A percentile compares a stretch with the other conserved stretches of the same genome.
These are phyloP conservation scores for Fusarium domesticum DNA, from an alignment of 2,329 filamentous ascomycete species.

Conservation along the genomic window DNA sequence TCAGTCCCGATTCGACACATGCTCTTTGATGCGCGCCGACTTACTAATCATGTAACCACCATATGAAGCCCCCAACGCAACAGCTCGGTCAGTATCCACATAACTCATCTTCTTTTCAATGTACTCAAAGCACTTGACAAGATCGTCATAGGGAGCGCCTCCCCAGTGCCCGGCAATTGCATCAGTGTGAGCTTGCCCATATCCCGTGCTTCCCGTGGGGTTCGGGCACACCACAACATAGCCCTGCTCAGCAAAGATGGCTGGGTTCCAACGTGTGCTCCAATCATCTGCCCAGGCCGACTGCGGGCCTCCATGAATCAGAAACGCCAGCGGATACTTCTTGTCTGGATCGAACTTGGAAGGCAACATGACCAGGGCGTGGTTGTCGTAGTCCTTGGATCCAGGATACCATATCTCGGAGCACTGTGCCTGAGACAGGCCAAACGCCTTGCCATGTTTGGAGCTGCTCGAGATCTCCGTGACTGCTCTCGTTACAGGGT, in stretches of 20 bases:
- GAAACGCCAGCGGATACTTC: constrained; percentile 74
- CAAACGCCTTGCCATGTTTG: constrained; percentile 63
- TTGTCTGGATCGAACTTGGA: constrained; percentile 65
- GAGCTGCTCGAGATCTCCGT: constrained; percentile 60
- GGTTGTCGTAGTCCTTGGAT: constrained; percentile 61
- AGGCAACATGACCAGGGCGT: constrained; percentile 65
- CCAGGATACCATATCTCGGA: constrained; percentile 69
- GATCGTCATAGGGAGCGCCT: constrained; percentile 76
- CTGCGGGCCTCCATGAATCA: constrained; percentile 83
- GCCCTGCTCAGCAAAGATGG: constrained; percentile 81
- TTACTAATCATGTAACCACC: constrained; percentile 73
- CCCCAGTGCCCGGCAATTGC: constrained; percentile 81
- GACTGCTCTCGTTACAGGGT: constrained; percentile 39
- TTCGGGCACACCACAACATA: constrained; percentile 82
- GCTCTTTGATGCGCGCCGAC: constrained; percentile 19
- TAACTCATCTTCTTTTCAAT: constrained; percentile 63
- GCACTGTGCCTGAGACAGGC: constrained; percentile 61
- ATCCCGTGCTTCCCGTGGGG: constrained; percentile 79
- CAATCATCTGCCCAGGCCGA: constrained; percentile 72
- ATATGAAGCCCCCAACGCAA: constrained; percentile 72
- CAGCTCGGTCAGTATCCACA: constrained; percentile 66
- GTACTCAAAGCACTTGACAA: constrained; percentile 75
- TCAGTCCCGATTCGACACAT: constrained; percentile 19
- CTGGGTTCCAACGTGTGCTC: constrained; percentile 83
- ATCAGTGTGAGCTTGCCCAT: constrained; percentile 73